phyloP scores from a whole-genome alignment of 768 basidiomycete species.

The Pisolithus orientalis region DNA sequence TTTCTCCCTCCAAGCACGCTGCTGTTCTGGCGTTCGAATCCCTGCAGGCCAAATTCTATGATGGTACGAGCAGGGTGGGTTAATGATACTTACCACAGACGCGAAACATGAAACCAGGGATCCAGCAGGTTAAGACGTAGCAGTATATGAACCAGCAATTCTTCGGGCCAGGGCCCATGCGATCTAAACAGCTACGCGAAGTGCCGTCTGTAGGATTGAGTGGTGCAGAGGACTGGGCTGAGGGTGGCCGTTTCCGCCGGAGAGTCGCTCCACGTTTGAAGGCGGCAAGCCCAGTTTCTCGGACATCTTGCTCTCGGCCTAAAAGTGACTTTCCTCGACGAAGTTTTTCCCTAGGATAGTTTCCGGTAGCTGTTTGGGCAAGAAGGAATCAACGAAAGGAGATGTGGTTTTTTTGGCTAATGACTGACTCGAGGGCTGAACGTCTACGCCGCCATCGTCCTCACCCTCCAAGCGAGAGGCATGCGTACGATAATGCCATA shows the following conservation, averaged over 20 bases:
- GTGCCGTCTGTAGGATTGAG: conserved; percentile 31
- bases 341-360: conserved; percentile 54
- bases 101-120: conserved; percentile 73
- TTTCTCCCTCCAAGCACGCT: conserved; percentile 98
- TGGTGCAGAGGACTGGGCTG: conserved; percentile 35
- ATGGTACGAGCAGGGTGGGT: conserved; percentile 1
- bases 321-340: conserved; percentile 88
- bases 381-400: conserved; percentile 3
- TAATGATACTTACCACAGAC: conserved; percentile 60
- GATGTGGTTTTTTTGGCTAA: not conserved
- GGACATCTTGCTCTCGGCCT: conserved; percentile 83
- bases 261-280: conserved; percentile 84
- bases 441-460: conserved; percentile 54
- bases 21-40: conserved; percentile 84
- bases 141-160: conserved; percentile 96
- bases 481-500: conserved; percentile 91
- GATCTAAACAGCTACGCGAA: conserved; percentile 53
- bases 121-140: conserved; percentile 71
- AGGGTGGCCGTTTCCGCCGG: conserved; percentile 56
- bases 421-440: conserved; percentile 76
- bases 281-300: conserved; percentile 87
- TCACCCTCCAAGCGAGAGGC: conserved; percentile 74
- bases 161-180: conserved; percentile 81
- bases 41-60: conserved; percentile 38
- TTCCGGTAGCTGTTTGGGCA: conserved; percentile 59